Evolutionary conservation across 2,329 filamentous ascomycete species (phyloP), one percentile per base, ranked within the genome.

Genomic region (Whalleya microplaca): DNA sequence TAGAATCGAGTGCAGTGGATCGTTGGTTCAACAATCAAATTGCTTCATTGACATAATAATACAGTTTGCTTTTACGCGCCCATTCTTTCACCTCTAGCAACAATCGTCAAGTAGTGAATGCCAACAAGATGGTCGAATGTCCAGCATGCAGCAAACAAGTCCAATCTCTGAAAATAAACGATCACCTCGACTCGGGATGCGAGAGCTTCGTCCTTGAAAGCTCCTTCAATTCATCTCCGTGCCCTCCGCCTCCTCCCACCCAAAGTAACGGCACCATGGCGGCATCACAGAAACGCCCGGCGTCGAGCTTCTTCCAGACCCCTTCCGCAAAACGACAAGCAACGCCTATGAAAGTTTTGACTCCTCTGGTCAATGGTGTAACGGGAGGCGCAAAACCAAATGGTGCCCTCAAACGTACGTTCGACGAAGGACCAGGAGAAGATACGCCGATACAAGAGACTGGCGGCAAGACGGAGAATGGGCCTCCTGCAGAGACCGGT

Each of bases 151-250:
- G 84, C 69, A 88, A 89, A 66, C 78, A 81, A 53, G 91, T 95
- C 67, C 88, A 84, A 63, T 77, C 88, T 63, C 77, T 78, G 69
- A 84, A 89, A 64, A 98, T 98, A 79, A 98, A 98, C 76, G 82
- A 82, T 64, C 94, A 98, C 74, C 86, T 98, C 70, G 95, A 98
- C 76, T 94, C 91, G 27, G 84, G 84, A 62, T 98, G 94, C 77
- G 74, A 83, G 58, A 80, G 78, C 37, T 88, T 88, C 70, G 72
- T 95, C 61, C 77, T 89, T 70, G 84, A 87, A 41, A 57, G 60
- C 48, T 65, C 56, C 69, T 78, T 64, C 65, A 63, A 53, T 23
- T 68, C 69, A 45, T 69, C 66, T 45, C 72, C 61, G 46, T 73
- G 68, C 44, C 69, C 68, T 56, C 64, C 75, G 19, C 72, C 68